phyloP scores from a whole-genome alignment of 2,329 filamentous ascomycete genomes.

The Huntiella abstrusa region DNA sequence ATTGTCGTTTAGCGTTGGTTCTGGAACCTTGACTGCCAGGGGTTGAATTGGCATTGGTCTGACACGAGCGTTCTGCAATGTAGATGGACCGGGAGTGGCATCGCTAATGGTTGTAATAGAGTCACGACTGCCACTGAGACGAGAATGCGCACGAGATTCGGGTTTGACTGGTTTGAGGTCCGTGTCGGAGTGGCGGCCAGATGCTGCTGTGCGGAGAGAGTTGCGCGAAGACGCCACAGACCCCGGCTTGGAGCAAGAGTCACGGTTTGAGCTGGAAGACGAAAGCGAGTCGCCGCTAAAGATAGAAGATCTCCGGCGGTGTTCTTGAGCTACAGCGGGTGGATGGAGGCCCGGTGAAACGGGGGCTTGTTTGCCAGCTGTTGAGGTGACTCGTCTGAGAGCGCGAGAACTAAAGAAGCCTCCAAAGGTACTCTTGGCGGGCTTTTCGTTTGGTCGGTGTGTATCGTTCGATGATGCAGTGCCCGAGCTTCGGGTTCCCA shows the following conservation, averaged over 20 bases:
- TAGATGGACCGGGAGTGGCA: slow-evolving; percentile 3
- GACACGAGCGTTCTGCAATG: slow-evolving; percentile 1
- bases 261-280: not conserved
- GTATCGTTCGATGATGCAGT: slow-evolving; percentile 15
- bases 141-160: slow-evolving; percentile 4
- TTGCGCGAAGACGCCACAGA: slow-evolving; percentile 7
- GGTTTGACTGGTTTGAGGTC: slow-evolving; percentile 2
- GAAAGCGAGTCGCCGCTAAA: slow-evolving; percentile 10
- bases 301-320: slow-evolving; percentile 2
- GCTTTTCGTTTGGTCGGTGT: slow-evolving; percentile 4
- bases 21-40: not conserved
- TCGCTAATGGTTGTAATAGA: slow-evolving; percentile 6
- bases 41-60: not conserved
- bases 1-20: not conserved
- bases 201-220: slow-evolving; percentile 2
- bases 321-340: slow-evolving; percentile 2
- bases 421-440: slow-evolving; percentile 19
- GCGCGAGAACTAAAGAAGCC: slow-evolving; percentile 26
- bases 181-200: slow-evolving; percentile 1
- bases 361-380: slow-evolving; percentile 12
- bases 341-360: slow-evolving; percentile 9
- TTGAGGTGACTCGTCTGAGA: slow-evolving; percentile 18
- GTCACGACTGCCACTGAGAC: slow-evolving; percentile 1
- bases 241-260: slow-evolving; percentile 1
- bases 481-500: slow-evolving; percentile 25